phyloP scores from a whole-genome alignment of 495 filamentous ascomycete genomes.

The Neurospora cerealis region DNA sequence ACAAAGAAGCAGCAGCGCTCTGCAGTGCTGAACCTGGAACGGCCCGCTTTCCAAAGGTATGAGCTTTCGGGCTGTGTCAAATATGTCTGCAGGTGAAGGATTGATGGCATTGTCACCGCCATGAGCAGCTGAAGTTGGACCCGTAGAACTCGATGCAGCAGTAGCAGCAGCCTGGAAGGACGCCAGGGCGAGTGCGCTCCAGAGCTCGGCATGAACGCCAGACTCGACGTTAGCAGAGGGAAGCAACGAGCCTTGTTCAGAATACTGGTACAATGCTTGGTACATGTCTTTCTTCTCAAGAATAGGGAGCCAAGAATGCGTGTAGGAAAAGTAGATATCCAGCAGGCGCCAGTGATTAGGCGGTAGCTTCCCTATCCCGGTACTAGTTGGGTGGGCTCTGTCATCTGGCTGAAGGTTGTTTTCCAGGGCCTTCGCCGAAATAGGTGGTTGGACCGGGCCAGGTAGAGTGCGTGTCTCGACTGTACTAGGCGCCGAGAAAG shows the following conservation, averaged over 20 bases:
- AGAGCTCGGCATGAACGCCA: constrained; percentile 53
- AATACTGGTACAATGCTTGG: constrained; percentile 36
- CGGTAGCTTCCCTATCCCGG: constrained; percentile 33
- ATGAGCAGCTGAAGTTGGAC: constrained; percentile 5
- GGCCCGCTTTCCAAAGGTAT: constrained; percentile 49
- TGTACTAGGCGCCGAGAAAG: constrained; percentile 24
- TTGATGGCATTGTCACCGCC: not conserved
- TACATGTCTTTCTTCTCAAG: constrained; percentile 57
- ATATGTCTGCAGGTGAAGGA: constrained; percentile 35
- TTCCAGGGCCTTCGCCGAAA: not conserved
- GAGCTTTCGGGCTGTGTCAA: constrained; percentile 45
- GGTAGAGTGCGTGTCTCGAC: constrained; percentile 13
- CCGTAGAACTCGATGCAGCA: constrained; percentile 1
- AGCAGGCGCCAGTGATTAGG: constrained; percentile 53
- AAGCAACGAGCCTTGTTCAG: constrained; percentile 18
- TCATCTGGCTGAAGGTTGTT: not conserved
- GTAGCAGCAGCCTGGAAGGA: constrained; percentile 34
- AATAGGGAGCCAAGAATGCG: constrained; percentile 64
- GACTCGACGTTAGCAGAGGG: constrained; percentile 26
- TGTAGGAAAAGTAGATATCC: constrained; percentile 63
- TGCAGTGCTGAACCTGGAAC: constrained; percentile 51
- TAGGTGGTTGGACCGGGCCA: not conserved
- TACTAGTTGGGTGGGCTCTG: not conserved
- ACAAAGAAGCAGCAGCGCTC: constrained; percentile 52
- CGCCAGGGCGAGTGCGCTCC: constrained; percentile 51